Conservation (phyloP, 352 stramenopile genomes). For the Phytopythium sindhum region DNA sequence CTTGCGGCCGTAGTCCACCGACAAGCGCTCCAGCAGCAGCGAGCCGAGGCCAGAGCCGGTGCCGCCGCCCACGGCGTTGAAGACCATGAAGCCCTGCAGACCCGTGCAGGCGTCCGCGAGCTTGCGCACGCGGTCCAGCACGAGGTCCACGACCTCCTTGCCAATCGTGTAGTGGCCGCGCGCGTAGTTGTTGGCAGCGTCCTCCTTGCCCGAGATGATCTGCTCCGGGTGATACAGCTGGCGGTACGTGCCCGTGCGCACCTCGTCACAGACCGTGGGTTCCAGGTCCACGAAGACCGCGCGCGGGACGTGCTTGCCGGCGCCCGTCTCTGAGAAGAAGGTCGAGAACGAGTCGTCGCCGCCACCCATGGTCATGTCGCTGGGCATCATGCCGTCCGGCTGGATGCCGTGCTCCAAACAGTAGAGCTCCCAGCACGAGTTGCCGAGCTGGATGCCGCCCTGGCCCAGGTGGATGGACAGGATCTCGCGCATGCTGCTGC, state of each 20-base stretch:
- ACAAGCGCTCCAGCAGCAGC: conserved; percentile 95
- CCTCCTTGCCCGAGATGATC: conserved; percentile 98
- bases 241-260: conserved; percentile 94
- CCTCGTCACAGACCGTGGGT: conserved; percentile 97
- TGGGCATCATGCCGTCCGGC: conserved; percentile 58
- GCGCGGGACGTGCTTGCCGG: conserved; percentile 97
- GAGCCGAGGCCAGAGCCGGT: conserved; percentile 97
- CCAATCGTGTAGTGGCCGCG: conserved; percentile 42
- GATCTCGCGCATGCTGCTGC: conserved; percentile 82
- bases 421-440: conserved; percentile 89
- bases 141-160: too few species aligned
- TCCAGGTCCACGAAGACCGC: conserved; percentile 98
- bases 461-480: conserved; percentile 96
- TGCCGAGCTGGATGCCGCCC: conserved; percentile 70
- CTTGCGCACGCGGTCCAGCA: conserved; percentile 43
- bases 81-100: conserved; percentile 98
- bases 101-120: conserved; percentile 96
- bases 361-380: conserved; percentile 8
- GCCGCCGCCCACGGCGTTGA: conserved; percentile 97
- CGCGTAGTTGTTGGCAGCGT: conserved; percentile 91
- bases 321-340: conserved; percentile 16
- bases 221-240: conserved; percentile 98
- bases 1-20: conserved; percentile 97
- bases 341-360: conserved; percentile 4
- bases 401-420: conserved; percentile 89